Conservation (phyloP, 441 rosid genomes). For the Isatis lusitanica region DNA sequence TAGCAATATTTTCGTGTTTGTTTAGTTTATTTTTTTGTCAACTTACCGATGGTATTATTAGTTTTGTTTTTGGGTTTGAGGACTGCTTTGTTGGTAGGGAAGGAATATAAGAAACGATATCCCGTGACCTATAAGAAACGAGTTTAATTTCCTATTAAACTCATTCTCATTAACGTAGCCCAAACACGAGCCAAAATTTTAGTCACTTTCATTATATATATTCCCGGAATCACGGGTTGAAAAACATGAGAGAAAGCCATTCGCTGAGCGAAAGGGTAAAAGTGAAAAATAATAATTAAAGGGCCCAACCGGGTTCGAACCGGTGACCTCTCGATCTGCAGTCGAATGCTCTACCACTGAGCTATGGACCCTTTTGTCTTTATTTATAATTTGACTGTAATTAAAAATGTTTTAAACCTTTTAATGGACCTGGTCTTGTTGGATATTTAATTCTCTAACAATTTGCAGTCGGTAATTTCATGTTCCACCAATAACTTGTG, state of each 20-base stretch:
- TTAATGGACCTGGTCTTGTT: no score
- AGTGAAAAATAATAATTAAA: neutral
- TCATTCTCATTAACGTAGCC: no score
- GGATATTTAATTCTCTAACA: no score
- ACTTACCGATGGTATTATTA: neutral
- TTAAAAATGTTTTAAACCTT: no score
- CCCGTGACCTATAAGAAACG: neutral
- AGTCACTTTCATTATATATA: no score
- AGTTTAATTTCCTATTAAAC: neutral
- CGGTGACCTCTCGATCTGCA: conserved; percentile 86
- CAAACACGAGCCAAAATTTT: no score
- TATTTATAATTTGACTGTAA: no score
- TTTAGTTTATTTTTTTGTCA: neutral
- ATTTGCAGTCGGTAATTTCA: no score
- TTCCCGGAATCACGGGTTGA: no score
- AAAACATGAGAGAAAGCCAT: neutral
- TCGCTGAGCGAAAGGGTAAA: neutral
- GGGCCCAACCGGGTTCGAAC: conserved; percentile 90
- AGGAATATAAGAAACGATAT: neutral
- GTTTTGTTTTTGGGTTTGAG: neutral
- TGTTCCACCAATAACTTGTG: no score
- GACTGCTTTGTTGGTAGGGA: neutral
- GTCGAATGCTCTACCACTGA: conserved; percentile 98
- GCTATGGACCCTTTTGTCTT: conserved; percentile 64
- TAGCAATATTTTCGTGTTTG: neutral